Percentiles rank a stretch among this genome's conserved stretches.
These are phyloP conservation scores for Biscogniauxia marginata DNA, from an alignment of 2,329 filamentous ascomycete species.

Conservation along the genomic window DNA sequence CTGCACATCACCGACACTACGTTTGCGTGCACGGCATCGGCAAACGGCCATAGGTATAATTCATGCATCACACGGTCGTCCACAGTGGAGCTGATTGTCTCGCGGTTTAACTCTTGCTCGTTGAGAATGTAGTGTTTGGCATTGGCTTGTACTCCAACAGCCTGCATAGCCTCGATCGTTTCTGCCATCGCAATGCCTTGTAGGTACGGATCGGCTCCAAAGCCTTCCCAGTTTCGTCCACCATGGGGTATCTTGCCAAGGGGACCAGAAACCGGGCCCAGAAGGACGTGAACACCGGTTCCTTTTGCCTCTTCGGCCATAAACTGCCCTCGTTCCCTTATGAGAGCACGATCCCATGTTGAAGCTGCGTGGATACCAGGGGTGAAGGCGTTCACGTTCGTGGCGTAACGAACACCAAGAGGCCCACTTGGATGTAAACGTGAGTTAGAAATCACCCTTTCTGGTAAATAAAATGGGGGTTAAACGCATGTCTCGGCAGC, in stretches of 20 bases:
- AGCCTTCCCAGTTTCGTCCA: constrained; percentile 82
- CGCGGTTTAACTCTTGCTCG: constrained; percentile 64
- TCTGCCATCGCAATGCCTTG: constrained; percentile 60
- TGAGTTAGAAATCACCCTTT: too few relatives aligned
- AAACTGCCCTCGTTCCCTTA: constrained; percentile 66
- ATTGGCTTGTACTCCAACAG: constrained; percentile 48
- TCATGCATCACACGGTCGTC: constrained; percentile 68
- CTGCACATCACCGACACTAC: constrained; percentile 70
- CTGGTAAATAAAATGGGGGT: too few relatives aligned
- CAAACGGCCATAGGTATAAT: constrained; percentile 66
- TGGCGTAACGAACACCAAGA: constrained; percentile 69
- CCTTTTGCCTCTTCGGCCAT: constrained; percentile 68
- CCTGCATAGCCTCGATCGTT: constrained; percentile 59
- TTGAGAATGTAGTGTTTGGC: constrained; percentile 65
- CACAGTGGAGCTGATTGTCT: constrained; percentile 54
- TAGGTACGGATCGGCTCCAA: constrained; percentile 76
- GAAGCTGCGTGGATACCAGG: constrained; percentile 76
- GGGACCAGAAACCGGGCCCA: constrained; percentile 75
- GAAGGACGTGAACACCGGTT: constrained; percentile 70
- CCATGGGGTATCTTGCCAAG: constrained; percentile 71
- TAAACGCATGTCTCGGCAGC: too few relatives aligned
- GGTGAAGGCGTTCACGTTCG: constrained; percentile 73
- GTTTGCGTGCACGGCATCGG: constrained; percentile 64
- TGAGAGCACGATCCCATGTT: constrained; percentile 76
- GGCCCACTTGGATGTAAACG: too few relatives aligned